These are phyloP conservation scores for Shiraia bambusicola DNA, from an alignment of 2,329 filamentous ascomycete species.

Conservation along the genomic window DNA sequence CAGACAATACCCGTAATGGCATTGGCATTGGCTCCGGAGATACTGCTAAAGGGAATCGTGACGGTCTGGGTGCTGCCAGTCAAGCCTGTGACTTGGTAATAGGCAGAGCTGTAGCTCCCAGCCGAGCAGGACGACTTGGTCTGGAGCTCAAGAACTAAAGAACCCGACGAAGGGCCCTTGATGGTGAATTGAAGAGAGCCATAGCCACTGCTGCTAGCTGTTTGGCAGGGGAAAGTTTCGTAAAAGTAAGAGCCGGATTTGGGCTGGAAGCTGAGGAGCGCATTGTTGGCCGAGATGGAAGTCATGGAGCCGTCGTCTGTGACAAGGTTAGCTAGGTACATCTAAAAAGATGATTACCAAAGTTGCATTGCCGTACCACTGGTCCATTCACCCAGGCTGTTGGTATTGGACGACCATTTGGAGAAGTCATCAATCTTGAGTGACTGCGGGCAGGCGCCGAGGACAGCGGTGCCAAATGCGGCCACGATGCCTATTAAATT, in stretches of 20 bases:
- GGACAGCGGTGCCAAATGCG: slow-evolving; percentile 29
- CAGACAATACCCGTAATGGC: slow-evolving; percentile 52
- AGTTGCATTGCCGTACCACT: too few relatives aligned
- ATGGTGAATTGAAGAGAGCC: slow-evolving; percentile 52
- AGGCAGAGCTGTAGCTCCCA: slow-evolving; percentile 48
- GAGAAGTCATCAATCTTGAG: slow-evolving; percentile 45
- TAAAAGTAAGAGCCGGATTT: slow-evolving; percentile 56
- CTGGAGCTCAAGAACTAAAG: slow-evolving; percentile 51
- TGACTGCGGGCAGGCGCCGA: slow-evolving; percentile 39
- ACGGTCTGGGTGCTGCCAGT: slow-evolving; percentile 55
- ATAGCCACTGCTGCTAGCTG: slow-evolving; percentile 50
- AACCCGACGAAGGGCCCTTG: slow-evolving; percentile 48
- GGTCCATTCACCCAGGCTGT: slow-evolving; percentile 40
- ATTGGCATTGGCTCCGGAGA: slow-evolving; percentile 53
- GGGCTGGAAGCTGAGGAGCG: slow-evolving; percentile 55
- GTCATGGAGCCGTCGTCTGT: slow-evolving; percentile 55
- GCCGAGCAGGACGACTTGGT: slow-evolving; percentile 50
- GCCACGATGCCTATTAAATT: slow-evolving; percentile 38
- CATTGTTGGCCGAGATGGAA: slow-evolving; percentile 45
- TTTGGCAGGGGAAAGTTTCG: slow-evolving; percentile 54
- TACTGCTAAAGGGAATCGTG: slow-evolving; percentile 54
- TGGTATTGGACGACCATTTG: slow-evolving; percentile 39
- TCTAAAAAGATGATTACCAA: too few relatives aligned
- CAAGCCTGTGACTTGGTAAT: slow-evolving; percentile 49
- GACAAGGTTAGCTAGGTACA: slow-evolving; percentile 11